A percentile compares a stretch with the other conserved stretches of the same genome.
These are phyloP conservation scores for Dactylis glomerata DNA, from an alignment of 176 grass and related monocot genomes.

Conservation along the genomic window DNA sequence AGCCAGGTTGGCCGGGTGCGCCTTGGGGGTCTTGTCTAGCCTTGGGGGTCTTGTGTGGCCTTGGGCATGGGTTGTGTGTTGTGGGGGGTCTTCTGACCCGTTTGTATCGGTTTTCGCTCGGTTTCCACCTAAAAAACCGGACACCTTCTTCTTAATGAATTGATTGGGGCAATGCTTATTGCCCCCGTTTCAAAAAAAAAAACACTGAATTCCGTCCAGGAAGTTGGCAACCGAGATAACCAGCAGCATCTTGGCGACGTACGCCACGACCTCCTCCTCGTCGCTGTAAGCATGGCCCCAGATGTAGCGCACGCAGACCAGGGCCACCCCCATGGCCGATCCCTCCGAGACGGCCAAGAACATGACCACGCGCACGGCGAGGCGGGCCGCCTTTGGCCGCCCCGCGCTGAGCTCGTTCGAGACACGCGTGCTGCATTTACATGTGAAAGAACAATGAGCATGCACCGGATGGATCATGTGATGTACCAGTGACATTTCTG, in stretches of 20 bases:
- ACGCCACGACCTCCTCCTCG: conserved; percentile 56
- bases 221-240: conserved; percentile 42
- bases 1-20: too few relatives aligned
- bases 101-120: too few relatives aligned
- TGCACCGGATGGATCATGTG: too few relatives aligned
- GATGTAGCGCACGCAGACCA: conserved; percentile 40
- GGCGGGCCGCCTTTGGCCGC: conserved; percentile 23
- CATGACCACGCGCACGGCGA: conserved; percentile 44
- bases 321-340: conserved; percentile 7
- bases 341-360: conserved; percentile 44
- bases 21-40: too few relatives aligned
- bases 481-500: not conserved
- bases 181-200: too few relatives aligned
- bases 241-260: conserved; percentile 48
- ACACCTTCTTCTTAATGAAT: too few relatives aligned
- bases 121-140: too few relatives aligned
- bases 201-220: conserved; percentile 32
- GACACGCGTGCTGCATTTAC: conserved; percentile 47
- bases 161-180: too few relatives aligned
- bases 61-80: too few relatives aligned
- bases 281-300: conserved; percentile 70
- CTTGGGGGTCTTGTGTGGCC: too few relatives aligned
- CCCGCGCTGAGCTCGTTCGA: conserved; percentile 76
- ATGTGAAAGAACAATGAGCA: too few relatives aligned
- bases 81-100: too few relatives aligned